Conservation (phyloP, 257 asterid genomes). For the Solanum rostratum region DNA sequence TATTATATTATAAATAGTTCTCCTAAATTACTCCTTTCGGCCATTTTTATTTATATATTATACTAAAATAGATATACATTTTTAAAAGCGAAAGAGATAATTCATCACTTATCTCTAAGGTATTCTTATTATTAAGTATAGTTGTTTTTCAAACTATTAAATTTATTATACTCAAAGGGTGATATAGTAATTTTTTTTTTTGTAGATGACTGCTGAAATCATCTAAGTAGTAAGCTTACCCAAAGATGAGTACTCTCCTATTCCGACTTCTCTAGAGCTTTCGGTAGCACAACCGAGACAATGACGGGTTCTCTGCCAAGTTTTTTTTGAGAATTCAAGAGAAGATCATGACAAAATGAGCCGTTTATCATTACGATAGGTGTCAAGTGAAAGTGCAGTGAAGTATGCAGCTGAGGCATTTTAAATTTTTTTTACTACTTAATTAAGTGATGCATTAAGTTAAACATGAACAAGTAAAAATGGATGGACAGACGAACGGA, state of each 20-base stretch:
- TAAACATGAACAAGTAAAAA: not conserved
- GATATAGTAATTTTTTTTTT: not conserved
- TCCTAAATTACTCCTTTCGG: not conserved
- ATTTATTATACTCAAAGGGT: not conserved
- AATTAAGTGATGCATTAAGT: not conserved
- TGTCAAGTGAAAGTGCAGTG: no score
- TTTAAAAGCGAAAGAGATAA: not conserved
- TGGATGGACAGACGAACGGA: rapidly evolving
- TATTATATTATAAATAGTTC: not conserved
- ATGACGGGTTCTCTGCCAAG: no score
- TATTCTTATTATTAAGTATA: not conserved
- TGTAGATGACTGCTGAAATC: no score
- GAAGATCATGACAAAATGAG: no score
- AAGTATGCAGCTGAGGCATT: no score
- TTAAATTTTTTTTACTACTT: not conserved
- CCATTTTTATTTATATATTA: not conserved
- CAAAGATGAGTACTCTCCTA: no score
- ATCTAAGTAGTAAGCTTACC: no score
- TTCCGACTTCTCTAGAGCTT: no score
- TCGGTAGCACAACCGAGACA: no score
- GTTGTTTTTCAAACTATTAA: not conserved
- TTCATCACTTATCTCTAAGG: not conserved
- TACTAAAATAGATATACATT: not conserved
- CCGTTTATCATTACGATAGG: no score
- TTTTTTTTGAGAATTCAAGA: no score